phyloP scores from a whole-genome alignment of 2,329 filamentous ascomycete genomes.

The Trichoderma aggressivum region DNA sequence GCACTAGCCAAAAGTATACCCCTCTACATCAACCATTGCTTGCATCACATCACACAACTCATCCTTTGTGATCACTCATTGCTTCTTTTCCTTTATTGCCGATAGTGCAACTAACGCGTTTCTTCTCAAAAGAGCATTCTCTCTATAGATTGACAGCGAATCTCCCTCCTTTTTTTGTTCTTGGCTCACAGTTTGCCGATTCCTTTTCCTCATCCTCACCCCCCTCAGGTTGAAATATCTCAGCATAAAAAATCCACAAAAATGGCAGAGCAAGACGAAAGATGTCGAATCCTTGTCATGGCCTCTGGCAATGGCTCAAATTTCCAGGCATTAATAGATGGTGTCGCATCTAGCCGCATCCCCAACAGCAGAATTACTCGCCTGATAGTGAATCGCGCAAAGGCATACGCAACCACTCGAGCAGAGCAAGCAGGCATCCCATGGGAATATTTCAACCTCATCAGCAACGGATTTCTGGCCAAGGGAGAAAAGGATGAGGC shows the following conservation, averaged over 20 bases:
- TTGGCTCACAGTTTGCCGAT: not conserved
- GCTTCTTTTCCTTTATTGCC: not conserved
- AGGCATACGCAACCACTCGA: conserved; percentile 42
- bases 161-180: not conserved
- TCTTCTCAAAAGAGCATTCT: not conserved
- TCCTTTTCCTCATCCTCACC: too few relatives aligned
- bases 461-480: conserved; percentile 63
- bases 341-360: conserved; percentile 39
- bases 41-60: not conserved
- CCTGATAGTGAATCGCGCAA: conserved; percentile 47
- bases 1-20: not conserved
- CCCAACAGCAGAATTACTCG: conserved; percentile 42
- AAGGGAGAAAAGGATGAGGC: conserved; percentile 39
- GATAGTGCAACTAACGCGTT: too few relatives aligned
- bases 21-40: not conserved
- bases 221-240: not conserved
- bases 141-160: not conserved
- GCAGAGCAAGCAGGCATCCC: conserved; percentile 56
- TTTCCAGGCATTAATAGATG: conserved; percentile 37
- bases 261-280: conserved; percentile 18
- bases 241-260: not conserved
- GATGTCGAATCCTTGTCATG: conserved; percentile 61
- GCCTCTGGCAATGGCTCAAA: conserved; percentile 64
- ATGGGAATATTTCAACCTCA: conserved; percentile 76
- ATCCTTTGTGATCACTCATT: not conserved